Conservation (phyloP, 148 eudicot species). For the Fagopyrum tataricum region DNA sequence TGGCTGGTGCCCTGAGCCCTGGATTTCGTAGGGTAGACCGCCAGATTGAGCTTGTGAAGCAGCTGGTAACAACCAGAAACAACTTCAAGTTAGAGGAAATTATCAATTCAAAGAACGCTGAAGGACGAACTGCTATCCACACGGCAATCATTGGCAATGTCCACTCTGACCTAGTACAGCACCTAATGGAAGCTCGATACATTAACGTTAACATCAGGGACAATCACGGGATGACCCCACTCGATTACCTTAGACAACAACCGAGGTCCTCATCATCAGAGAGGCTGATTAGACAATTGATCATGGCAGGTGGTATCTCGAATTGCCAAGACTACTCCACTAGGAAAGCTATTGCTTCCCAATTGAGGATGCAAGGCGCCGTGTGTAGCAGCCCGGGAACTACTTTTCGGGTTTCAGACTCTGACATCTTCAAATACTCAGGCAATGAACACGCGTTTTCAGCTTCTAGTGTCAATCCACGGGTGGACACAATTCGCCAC, state of each 20-base stretch:
- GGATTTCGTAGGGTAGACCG: conserved; percentile 70
- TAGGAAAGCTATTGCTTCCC: conserved; percentile 71
- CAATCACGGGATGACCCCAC: conserved; percentile 66
- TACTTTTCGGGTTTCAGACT: conserved; percentile 59
- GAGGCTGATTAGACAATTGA: conserved; percentile 50
- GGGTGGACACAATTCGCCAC: conserved; percentile 18
- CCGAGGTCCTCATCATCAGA: conserved; percentile 74
- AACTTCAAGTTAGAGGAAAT: conserved; percentile 39
- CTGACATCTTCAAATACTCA: conserved; percentile 51
- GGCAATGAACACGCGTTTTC: conserved; percentile 28
- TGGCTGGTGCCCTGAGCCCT: conserved; percentile 72
- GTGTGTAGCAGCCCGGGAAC: conserved; percentile 79
- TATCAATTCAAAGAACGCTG: conserved; percentile 44
- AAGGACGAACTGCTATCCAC: conserved; percentile 80
- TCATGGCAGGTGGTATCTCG: conserved; percentile 84
- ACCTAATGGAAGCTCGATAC: conserved; percentile 52
- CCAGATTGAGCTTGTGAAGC: conserved; percentile 70
- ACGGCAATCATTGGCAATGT: conserved; percentile 66
- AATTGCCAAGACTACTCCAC: conserved; percentile 57
- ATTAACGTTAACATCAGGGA: conserved; percentile 66
- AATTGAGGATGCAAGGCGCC: conserved; percentile 55
- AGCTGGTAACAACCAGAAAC: conserved; percentile 27
- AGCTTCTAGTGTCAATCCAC: conserved; percentile 22
- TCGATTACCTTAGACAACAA: conserved; percentile 76
- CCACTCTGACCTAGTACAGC: conserved; percentile 57